phyloP scores from a whole-genome alignment of 106 monocot species.

The Dioscorea alata region DNA sequence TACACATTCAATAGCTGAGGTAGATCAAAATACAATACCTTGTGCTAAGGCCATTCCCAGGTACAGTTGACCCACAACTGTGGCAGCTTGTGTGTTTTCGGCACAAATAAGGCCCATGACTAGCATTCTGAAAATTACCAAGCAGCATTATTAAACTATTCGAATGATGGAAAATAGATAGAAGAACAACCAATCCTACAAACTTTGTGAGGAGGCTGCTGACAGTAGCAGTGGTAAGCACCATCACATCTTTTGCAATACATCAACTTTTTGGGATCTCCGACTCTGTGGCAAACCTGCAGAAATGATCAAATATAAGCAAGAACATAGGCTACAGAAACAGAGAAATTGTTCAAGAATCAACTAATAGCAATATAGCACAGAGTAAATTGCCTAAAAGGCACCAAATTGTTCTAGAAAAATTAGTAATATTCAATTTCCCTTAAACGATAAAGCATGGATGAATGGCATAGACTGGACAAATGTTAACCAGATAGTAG shows the following conservation, averaged over 20 bases:
- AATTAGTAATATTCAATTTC: too few species aligned
- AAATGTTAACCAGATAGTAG: too few species aligned
- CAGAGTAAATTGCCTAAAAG: too few species aligned
- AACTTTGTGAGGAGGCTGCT: conserved; percentile 95
- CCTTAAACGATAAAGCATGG: too few species aligned
- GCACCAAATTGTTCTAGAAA: too few species aligned
- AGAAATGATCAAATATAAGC: not conserved
- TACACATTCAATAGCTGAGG: too few species aligned
- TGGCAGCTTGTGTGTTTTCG: conserved; percentile 94
- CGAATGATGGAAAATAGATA: too few species aligned
- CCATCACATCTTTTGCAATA: conserved; percentile 96
- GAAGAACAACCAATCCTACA: not conserved
- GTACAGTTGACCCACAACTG: conserved; percentile 91
- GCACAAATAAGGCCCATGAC: conserved; percentile 85
- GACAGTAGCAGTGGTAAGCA: conserved; percentile 97
- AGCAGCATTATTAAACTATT: too few species aligned
- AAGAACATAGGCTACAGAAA: too few species aligned
- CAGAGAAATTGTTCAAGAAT: too few species aligned
- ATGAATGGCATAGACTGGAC: too few species aligned
- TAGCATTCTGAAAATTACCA: conserved; percentile 60
- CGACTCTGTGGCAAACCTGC: conserved; percentile 73
- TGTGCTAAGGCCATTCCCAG: conserved; percentile 97
- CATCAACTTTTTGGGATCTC: conserved; percentile 96
- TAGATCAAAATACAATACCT: conserved; percentile 33
- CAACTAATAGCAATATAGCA: too few species aligned